A percentile compares a stretch with the other conserved stretches of the same genome.
These are phyloP conservation scores for Amphibolis antarctica DNA, from an alignment of 106 monocot genomes.

Conservation along the genomic window DNA sequence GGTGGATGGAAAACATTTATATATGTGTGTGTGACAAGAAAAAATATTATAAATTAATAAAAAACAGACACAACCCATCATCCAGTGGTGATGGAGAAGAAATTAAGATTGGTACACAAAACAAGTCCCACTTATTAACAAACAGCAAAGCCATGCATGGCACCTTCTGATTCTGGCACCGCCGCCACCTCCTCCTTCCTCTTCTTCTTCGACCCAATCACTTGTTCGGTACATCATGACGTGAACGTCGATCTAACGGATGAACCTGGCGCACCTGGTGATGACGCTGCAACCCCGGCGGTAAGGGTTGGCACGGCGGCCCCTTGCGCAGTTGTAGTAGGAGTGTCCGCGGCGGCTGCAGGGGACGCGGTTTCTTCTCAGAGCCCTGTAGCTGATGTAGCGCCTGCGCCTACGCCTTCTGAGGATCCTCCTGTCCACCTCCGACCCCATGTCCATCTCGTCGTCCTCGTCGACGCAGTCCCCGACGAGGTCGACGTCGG, in stretches of 20 bases:
- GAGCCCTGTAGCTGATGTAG: slow-evolving; percentile 30
- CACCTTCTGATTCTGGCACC: neutral
- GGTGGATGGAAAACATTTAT: no score
- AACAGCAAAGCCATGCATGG: neutral
- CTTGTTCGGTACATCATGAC: neutral
- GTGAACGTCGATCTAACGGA: neutral
- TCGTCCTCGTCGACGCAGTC: slow-evolving; percentile 16
- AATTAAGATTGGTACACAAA: neutral
- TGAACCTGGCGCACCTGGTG: slow-evolving; percentile 26
- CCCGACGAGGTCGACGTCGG: neutral
- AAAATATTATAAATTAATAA: neutral
- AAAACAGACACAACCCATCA: neutral
- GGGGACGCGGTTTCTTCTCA: slow-evolving; percentile 19
- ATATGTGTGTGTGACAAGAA: no score
- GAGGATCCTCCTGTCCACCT: slow-evolving; percentile 16
- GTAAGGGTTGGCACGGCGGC: slow-evolving; percentile 33
- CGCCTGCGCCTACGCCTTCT: neutral
- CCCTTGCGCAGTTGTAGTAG: slow-evolving; percentile 30
- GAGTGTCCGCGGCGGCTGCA: slow-evolving; percentile 33
- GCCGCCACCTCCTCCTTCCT: neutral
- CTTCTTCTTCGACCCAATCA: neutral
- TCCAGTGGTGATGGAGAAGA: no score
- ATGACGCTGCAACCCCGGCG: slow-evolving; percentile 37
- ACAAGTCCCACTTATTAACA: slow-evolving; percentile 1
- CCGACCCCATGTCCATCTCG: slow-evolving; percentile 22